Base-by-base conservation (phyloP, 768 basidiomycete species). In the Kwoniella europaea region DNA sequence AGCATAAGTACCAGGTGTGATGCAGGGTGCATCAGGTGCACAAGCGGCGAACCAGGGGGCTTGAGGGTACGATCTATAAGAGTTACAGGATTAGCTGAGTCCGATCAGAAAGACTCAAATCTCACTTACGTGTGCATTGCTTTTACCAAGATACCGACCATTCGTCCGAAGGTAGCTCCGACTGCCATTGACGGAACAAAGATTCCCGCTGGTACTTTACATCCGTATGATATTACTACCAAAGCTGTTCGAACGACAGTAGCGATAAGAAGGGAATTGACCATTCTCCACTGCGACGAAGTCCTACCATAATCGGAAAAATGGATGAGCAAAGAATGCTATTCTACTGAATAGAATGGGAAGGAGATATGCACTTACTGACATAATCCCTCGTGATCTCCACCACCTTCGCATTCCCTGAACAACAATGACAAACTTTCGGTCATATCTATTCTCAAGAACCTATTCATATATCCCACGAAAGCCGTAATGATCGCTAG, bases 121-220 rank as follows among this genome's bases (percentile, higher is more conserved):
- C 50, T 20, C 35, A 79, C 87, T 76, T 72, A 91, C 95, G 86
- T 87, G 82, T 96, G 90, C 84, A 97, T 87, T 0, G 94, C 94
- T 84, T 97, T 96, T 42, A 98, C 94, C 73, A 97, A 87, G 71
- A 98, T 98, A 0, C 97, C 97, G 18, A 99, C 86, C 94, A 98
- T 97, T 50, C 97, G 87, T 2, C 97, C 97, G 79, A 98, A 98
- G 0, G 93, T 91, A 3, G 97, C 97, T 50, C 97, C 97, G 66
- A 98, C 90, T 0, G 96, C 97, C 97, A 99, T 98, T 3, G 95
- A 97, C 1, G 97, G 97, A 0, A 99, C 93, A 75, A 99, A 99
- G 75, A 99, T 99, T 27, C 97, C 97, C 12, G 92, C 92, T 1
- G 97, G 97, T 0, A 99, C 97, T 82, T 94, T 98, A 79, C 90